Evolutionary conservation across 192 early-diverging fungal genomes (phyloP).

Genomic region (Entophlyctis helioformis): DNA sequence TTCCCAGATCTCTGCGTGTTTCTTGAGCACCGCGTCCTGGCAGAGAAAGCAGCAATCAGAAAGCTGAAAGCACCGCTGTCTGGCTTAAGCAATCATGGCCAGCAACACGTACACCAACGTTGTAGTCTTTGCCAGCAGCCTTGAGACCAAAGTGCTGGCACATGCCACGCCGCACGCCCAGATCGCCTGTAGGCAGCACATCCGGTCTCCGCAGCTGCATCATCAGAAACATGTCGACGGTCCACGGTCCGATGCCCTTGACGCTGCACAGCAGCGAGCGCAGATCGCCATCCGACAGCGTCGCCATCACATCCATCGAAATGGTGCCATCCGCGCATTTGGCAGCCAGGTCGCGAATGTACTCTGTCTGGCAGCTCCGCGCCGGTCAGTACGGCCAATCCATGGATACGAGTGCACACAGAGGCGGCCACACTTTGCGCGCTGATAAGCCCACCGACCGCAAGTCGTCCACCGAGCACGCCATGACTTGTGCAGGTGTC

Average conservation of each 20-base stretch:
- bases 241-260: conserved; percentile 60
- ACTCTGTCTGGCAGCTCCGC: conserved; percentile 35
- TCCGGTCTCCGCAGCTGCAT: conserved; percentile 58
- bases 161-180: conserved; percentile 55
- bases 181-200: conserved; percentile 54
- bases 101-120: too few species aligned
- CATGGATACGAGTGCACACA: conserved; percentile 2
- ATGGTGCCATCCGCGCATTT: conserved; percentile 44
- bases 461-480: conserved; percentile 10
- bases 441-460: conserved; percentile 24
- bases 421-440: conserved; percentile 28
- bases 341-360: conserved; percentile 47
- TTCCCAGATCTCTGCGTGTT: conserved; percentile 42
- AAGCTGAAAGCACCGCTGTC: too few species aligned
- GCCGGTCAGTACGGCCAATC: conserved; percentile 14
- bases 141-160: conserved; percentile 46
- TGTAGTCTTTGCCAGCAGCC: conserved; percentile 27
- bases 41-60: conserved; percentile 3
- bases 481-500: conserved; percentile 30
- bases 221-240: conserved; percentile 65
- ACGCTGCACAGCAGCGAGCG: conserved; percentile 38
- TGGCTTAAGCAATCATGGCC: neutral
- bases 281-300: conserved; percentile 44
- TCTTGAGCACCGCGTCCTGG: conserved; percentile 33
- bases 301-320: conserved; percentile 21